Evolutionary conservation across 2,329 filamentous ascomycete species (phyloP).

Genomic region (Colletotrichum sp.): DNA sequence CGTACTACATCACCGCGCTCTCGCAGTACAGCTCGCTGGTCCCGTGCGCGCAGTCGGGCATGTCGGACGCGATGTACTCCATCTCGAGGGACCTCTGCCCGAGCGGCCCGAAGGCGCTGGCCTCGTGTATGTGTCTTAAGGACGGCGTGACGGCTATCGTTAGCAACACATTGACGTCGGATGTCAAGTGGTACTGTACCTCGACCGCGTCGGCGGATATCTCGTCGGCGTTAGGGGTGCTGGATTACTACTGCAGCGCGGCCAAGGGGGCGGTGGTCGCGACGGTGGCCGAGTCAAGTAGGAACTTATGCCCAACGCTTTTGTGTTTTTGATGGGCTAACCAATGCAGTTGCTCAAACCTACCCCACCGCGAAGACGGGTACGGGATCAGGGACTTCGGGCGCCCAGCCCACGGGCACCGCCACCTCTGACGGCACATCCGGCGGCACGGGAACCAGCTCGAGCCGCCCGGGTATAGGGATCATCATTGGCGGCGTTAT

Average conservation of each 20-base stretch:
- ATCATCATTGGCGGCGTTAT: conserved; percentile 38
- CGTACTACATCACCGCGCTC: conserved; percentile 60
- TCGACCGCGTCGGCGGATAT: conserved; percentile 49
- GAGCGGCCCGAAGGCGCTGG: conserved; percentile 51
- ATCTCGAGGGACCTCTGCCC: conserved; percentile 48
- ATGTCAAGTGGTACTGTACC: conserved; percentile 49
- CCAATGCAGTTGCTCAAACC: conserved; percentile 28
- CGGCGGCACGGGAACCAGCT: background rate
- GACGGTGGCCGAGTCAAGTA: conserved; percentile 44
- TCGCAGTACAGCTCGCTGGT: conserved; percentile 49
- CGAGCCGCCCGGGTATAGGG: conserved; percentile 28
- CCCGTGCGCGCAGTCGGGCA: conserved; percentile 47
- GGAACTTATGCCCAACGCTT: conserved; percentile 16
- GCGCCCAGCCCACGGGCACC: background rate
- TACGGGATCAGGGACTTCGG: conserved; percentile 9
- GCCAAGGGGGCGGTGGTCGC: conserved; percentile 46
- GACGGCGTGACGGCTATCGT: conserved; percentile 48
- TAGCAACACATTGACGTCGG: conserved; percentile 47
- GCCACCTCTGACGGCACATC: background rate
- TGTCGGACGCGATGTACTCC: conserved; percentile 45
- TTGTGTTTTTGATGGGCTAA: conserved; percentile 22
- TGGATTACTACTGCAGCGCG: conserved; percentile 55
- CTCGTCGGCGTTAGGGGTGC: conserved; percentile 50
- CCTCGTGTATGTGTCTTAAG: conserved; percentile 59
- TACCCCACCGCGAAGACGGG: conserved; percentile 19